A percentile compares a stretch with the other conserved stretches of the same genome.
phyloP scores from a whole-genome alignment of 2,329 filamentous ascomycete species.

The Aspergillus ruber region DNA sequence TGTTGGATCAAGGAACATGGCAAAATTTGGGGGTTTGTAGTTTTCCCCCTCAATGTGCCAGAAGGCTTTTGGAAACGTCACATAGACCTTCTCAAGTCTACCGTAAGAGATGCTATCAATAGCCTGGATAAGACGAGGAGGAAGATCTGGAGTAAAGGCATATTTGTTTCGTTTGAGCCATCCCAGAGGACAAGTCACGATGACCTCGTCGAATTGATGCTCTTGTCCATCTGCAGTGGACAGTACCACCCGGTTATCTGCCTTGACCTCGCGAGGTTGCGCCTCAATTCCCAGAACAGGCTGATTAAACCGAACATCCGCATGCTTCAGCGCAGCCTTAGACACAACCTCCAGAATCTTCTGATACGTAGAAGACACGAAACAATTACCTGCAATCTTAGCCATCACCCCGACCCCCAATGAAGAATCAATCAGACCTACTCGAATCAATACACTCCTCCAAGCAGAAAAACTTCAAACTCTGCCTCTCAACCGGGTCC shows the following conservation, averaged over 20 bases:
- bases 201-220: constrained; percentile 45
- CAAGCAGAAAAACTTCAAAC: constrained; percentile 58
- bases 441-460: constrained; percentile 61
- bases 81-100: constrained; percentile 44
- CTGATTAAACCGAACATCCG: constrained; percentile 44
- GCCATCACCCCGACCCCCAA: neutral
- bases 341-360: constrained; percentile 51
- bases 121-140: constrained; percentile 36
- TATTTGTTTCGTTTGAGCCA: constrained; percentile 46
- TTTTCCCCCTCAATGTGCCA: constrained; percentile 52
- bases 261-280: constrained; percentile 9
- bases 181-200: constrained; percentile 48
- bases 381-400: constrained; percentile 48
- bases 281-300: constrained; percentile 38
- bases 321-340: constrained; percentile 40
- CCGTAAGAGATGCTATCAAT: constrained; percentile 45
- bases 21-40: constrained; percentile 53
- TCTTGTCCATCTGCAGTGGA: constrained; percentile 30
- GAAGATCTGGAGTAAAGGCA: constrained; percentile 42
- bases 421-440: constrained; percentile 15
- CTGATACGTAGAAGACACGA: constrained; percentile 56
- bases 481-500: constrained; percentile 53
- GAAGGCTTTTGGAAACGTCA: constrained; percentile 69
- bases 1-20: constrained; percentile 65
- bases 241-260: constrained; percentile 39